Conservation (phyloP, 2,329 filamentous ascomycete species). For the Fusarium buharicum region DNA sequence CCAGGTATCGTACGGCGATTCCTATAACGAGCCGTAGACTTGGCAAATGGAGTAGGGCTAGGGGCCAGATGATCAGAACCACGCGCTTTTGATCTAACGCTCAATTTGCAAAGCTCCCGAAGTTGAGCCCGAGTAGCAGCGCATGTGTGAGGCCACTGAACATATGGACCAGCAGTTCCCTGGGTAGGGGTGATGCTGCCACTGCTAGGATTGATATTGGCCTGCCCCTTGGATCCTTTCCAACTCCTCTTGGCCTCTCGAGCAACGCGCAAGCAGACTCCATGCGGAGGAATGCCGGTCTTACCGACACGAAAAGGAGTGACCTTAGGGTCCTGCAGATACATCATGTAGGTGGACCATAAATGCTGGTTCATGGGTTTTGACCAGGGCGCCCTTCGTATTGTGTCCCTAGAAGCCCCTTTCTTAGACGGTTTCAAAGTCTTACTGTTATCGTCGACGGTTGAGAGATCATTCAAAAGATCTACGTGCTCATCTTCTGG, state of each 20-base stretch:
- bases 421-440: constrained; percentile 45
- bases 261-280: constrained; percentile 72
- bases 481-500: constrained; percentile 54
- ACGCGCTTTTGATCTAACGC: constrained; percentile 58
- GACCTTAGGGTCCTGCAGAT: constrained; percentile 73
- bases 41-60: constrained; percentile 67
- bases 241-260: constrained; percentile 73
- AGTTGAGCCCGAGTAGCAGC: constrained; percentile 71
- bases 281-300: constrained; percentile 71
- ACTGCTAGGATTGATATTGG: constrained; percentile 54
- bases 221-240: constrained; percentile 66
- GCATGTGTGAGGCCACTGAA: constrained; percentile 72
- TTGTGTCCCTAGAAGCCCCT: constrained; percentile 42
- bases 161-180: constrained; percentile 56
- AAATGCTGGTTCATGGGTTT: constrained; percentile 72
- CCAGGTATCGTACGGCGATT: constrained; percentile 61
- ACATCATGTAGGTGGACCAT: constrained; percentile 72
- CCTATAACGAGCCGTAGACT: constrained; percentile 60
- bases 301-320: constrained; percentile 73
- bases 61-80: constrained; percentile 60
- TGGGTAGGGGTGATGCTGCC: constrained; percentile 67
- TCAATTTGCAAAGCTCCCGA: constrained; percentile 69
- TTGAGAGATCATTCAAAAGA: constrained; percentile 40
- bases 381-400: constrained; percentile 69
- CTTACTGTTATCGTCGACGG: constrained; percentile 47